Evolutionary conservation across 306 rosid species (phyloP).

Genomic region (Alnus rubra): DNA sequence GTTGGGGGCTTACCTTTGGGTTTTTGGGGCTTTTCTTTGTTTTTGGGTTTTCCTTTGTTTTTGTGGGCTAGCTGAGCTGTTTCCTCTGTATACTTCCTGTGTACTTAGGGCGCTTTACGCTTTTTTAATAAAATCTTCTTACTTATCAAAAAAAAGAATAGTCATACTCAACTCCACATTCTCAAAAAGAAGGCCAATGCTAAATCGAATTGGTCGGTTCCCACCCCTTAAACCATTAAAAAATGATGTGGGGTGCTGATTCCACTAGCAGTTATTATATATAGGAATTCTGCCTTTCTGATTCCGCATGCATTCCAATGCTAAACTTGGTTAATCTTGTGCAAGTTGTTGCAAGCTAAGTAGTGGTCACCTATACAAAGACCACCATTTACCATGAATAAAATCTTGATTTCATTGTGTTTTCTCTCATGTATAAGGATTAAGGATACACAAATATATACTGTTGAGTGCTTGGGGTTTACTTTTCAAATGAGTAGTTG

Average conservation of each 20-base stretch:
- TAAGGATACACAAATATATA: neutral
- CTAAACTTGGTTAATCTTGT: slow-evolving; percentile 36
- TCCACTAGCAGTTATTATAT: slow-evolving; percentile 51
- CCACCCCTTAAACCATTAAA: slow-evolving; percentile 56
- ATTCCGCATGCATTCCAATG: slow-evolving; percentile 47
- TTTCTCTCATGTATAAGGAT: neutral
- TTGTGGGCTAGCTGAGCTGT: too few species aligned
- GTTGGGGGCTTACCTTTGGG: too few species aligned
- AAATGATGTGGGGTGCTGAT: slow-evolving; percentile 25
- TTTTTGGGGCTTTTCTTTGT: too few species aligned
- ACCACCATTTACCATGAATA: too few species aligned
- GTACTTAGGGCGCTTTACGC: too few species aligned
- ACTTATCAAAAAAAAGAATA: too few species aligned
- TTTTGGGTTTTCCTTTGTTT: too few species aligned
- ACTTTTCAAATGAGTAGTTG: neutral
- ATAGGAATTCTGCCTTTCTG: slow-evolving; percentile 38
- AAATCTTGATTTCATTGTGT: neutral
- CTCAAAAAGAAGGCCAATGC: slow-evolving; percentile 38
- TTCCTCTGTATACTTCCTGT: too few species aligned
- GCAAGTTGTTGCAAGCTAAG: slow-evolving; percentile 14
- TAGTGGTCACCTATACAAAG: slow-evolving; percentile 17
- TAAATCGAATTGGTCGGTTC: slow-evolving; percentile 58
- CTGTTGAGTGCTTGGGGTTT: slow-evolving; percentile 11
- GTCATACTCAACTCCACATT: slow-evolving; percentile 56
- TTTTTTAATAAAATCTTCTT: too few species aligned